These are phyloP conservation scores for Lasiodiplodia sp. DNA, from an alignment of 2,329 filamentous ascomycete species.

Conservation along the genomic window DNA sequence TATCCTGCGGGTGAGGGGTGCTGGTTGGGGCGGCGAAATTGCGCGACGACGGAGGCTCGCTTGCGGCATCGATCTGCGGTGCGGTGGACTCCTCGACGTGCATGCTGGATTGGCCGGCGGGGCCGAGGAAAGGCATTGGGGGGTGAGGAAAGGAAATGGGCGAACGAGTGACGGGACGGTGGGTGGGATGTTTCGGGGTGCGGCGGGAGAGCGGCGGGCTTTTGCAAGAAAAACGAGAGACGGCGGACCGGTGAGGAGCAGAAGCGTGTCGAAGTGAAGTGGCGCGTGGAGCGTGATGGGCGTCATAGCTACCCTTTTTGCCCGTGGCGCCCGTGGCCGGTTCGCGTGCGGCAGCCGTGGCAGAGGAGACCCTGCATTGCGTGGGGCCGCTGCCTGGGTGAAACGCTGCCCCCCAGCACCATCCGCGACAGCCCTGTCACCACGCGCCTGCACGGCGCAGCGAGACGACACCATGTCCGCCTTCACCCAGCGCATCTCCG, in stretches of 20 bases:
- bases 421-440: conserved; percentile 7
- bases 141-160: conserved; percentile 14
- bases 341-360: not conserved
- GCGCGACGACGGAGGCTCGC: conserved; percentile 33
- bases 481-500: conserved; percentile 4
- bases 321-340: conserved; percentile 2
- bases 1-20: conserved; percentile 33
- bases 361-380: conserved; percentile 5
- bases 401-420: conserved; percentile 4
- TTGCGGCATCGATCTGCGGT: conserved; percentile 39
- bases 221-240: conserved; percentile 21
- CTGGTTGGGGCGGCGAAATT: conserved; percentile 38
- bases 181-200: not conserved
- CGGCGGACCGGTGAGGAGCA: conserved; percentile 26
- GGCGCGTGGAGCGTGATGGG: conserved; percentile 18
- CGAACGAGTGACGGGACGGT: conserved; percentile 17
- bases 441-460: not conserved
- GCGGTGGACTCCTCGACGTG: conserved; percentile 24
- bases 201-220: conserved; percentile 15
- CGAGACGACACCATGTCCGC: conserved; percentile 5
- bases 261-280: conserved; percentile 22
- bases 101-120: conserved; percentile 12
- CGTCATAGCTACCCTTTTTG: not conserved
- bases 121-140: conserved; percentile 29
- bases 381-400: not conserved